phyloP scores from a whole-genome alignment of 2,329 filamentous ascomycete genomes.

The Lasiodiplodia hormozganensis region DNA sequence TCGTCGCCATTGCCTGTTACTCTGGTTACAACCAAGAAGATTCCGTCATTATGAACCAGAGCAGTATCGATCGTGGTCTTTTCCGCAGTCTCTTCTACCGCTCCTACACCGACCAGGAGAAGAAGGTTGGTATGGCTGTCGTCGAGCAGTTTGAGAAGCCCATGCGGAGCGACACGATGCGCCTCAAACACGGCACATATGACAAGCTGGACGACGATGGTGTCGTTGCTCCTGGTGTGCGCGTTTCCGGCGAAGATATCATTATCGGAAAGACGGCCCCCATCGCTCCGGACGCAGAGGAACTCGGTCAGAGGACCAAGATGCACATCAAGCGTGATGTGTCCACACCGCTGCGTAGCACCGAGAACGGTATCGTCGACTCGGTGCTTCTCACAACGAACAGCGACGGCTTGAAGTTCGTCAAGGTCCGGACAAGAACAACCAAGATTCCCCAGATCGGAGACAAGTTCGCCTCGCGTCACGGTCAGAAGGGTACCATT shows the following conservation, averaged over 20 bases:
- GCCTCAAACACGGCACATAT: slow-evolving; percentile 93
- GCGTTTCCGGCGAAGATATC: slow-evolving; percentile 96
- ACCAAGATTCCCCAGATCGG: slow-evolving; percentile 99
- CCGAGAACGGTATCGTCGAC: slow-evolving; percentile 96
- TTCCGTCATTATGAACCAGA: slow-evolving; percentile 99
- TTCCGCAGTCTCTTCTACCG: slow-evolving; percentile 99
- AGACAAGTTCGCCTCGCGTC: slow-evolving; percentile 98
- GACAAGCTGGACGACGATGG: slow-evolving; percentile 98
- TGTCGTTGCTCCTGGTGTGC: slow-evolving; percentile 89
- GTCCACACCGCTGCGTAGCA: slow-evolving; percentile 91
- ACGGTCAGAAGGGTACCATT: slow-evolving; percentile 99
- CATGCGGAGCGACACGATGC: slow-evolving; percentile 83
- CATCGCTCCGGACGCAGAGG: slow-evolving; percentile 89
- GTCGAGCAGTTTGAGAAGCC: slow-evolving; percentile 97
- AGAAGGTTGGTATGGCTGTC: slow-evolving; percentile 90
- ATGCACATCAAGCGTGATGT: slow-evolving; percentile 93
- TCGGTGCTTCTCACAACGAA: slow-evolving; percentile 94
- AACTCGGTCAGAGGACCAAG: slow-evolving; percentile 89
- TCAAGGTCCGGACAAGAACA: slow-evolving; percentile 95
- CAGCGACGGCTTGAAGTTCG: slow-evolving; percentile 90
- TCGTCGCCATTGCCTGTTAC: slow-evolving; percentile 96
- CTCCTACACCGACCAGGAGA: slow-evolving; percentile 96
- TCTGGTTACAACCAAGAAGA: slow-evolving; percentile 99
- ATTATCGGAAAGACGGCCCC: slow-evolving; percentile 99
- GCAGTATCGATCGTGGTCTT: slow-evolving; percentile 94